phyloP scores from a whole-genome alignment of 2,329 filamentous ascomycete genomes.

The Monosporascus sp. region DNA sequence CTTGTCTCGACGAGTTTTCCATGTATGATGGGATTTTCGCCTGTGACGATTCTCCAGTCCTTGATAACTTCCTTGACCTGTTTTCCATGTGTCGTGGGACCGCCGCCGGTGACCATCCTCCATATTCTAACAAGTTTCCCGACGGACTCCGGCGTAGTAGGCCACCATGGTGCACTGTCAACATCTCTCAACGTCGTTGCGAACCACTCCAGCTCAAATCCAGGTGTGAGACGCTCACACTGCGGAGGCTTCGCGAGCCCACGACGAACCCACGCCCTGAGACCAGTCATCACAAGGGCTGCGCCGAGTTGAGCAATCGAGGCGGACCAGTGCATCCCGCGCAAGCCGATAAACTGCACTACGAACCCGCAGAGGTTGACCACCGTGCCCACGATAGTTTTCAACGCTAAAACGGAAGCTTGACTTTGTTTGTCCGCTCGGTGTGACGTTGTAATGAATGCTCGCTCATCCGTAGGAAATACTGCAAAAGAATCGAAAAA shows the following conservation, averaged over 20 bases:
- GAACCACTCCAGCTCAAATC: conserved; percentile 25
- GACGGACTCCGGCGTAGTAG: no score
- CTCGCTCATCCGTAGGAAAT: conserved; percentile 6
- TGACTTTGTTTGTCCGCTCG: no score
- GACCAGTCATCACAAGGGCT: conserved; percentile 17
- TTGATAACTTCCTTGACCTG: background rate
- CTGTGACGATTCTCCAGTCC: background rate
- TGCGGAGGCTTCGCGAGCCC: conserved; percentile 9
- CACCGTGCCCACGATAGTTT: conserved; percentile 11
- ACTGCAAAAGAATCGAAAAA: conserved; percentile 21
- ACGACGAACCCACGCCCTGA: conserved; percentile 21
- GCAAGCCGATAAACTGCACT: conserved; percentile 23
- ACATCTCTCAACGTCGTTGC: conserved; percentile 10
- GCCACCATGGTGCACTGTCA: conserved; percentile 3
- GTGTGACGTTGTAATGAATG: conserved; percentile 6
- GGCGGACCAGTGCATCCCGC: conserved; percentile 22
- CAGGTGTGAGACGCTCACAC: conserved; percentile 2
- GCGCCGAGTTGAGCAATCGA: conserved; percentile 20
- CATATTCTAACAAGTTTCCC: no score
- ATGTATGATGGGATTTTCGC: background rate
- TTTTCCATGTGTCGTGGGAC: no score
- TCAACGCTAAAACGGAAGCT: no score
- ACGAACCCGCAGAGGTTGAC: conserved; percentile 21
- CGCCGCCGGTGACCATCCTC: no score
- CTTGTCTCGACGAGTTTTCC: background rate